Percentiles rank a stretch among this genome's conserved stretches.
These are phyloP conservation scores for Galerina marginata DNA, from an alignment of 768 basidiomycete species.

Conservation along the genomic window DNA sequence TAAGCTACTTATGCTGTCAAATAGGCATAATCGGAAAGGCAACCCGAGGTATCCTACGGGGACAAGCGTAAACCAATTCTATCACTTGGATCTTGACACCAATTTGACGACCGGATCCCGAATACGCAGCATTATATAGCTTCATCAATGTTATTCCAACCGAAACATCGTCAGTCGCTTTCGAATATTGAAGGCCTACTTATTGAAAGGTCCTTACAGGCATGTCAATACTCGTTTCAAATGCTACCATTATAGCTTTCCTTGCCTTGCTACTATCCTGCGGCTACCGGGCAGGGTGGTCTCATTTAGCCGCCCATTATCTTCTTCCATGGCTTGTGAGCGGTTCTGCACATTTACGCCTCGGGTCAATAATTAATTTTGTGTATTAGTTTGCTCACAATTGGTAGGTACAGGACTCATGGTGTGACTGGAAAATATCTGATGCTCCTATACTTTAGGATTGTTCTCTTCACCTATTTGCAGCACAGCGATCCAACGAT, in stretches of 20 bases:
- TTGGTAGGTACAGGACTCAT: slow-evolving; percentile 32
- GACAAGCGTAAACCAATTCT: slow-evolving; percentile 43
- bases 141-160: slow-evolving; percentile 49
- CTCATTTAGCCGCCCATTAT: slow-evolving; percentile 45
- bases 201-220: slow-evolving; percentile 25
- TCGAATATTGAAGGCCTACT: neutral
- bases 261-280: slow-evolving; percentile 37
- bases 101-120: slow-evolving; percentile 3
- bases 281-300: slow-evolving; percentile 34
- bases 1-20: neutral
- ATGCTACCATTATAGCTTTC: slow-evolving; percentile 47
- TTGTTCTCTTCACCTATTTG: slow-evolving; percentile 65
- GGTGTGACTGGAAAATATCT: too few relatives aligned
- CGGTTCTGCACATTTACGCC: neutral
- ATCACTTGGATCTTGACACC: neutral
- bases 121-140: slow-evolving; percentile 46
- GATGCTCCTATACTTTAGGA: slow-evolving; percentile 39
- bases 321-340: slow-evolving; percentile 55
- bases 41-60: slow-evolving; percentile 48
- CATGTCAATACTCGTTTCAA: slow-evolving; percentile 44
- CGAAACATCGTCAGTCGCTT: slow-evolving; percentile 44
- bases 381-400: slow-evolving; percentile 47
- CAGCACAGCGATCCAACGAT: slow-evolving; percentile 66
- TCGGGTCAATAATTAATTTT: slow-evolving; percentile 2
- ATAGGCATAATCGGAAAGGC: slow-evolving; percentile 51